Evolutionary conservation across 1,139 yeast species (phyloP), one percentile per base, ranked within the genome.

Genomic region (Maudiozyma humilis): DNA sequence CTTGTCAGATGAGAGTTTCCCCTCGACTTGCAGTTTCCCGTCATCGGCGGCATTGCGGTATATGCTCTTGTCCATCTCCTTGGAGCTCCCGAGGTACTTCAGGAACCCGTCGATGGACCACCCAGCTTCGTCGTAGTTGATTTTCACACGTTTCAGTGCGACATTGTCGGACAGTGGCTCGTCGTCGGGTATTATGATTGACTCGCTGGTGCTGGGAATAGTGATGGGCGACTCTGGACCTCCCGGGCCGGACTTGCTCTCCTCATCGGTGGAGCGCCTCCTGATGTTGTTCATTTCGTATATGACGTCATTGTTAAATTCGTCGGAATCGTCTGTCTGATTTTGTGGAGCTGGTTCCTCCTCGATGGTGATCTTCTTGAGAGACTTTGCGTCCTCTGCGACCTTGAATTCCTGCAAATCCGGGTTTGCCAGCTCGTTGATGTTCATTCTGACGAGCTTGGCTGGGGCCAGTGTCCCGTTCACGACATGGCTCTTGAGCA

Each of bases 251-350:
- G 18, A 7, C 30, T 31, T 25, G 2, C 33, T 27, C 14, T 32
- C 38, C 5, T 32, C 40, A 3, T 37, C 43, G 10, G n/a, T 18
- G 14, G 27, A 16, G n/a, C 44, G 52, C 39, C 53, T 39, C 6
- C 45, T 40, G 17, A 54, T 41, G 30, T 44, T 51, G 38, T 50
- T 52, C 29, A 45, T 49, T 7, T 50, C 45, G 45, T 51, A 55
- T 4, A 55, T 43, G 2, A 42, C 35, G 33, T 62, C 55, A 51
- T 70, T 64, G 42, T 43, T 33, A 30, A 32, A 7, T 12, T 72
- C 73, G 36, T 69, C 73, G 13, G 39, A 47, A 54, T 85, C 91
- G 50, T 87, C 96, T 27, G 95, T 95, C 59, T 83, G 85, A 58
- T 85, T 95, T 2, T 95, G 85, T 55, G 86, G 70, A 52, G 88